These are phyloP conservation scores for Kwoniella botswanensis DNA, from an alignment of 768 basidiomycete species.

Conservation along the genomic window DNA sequence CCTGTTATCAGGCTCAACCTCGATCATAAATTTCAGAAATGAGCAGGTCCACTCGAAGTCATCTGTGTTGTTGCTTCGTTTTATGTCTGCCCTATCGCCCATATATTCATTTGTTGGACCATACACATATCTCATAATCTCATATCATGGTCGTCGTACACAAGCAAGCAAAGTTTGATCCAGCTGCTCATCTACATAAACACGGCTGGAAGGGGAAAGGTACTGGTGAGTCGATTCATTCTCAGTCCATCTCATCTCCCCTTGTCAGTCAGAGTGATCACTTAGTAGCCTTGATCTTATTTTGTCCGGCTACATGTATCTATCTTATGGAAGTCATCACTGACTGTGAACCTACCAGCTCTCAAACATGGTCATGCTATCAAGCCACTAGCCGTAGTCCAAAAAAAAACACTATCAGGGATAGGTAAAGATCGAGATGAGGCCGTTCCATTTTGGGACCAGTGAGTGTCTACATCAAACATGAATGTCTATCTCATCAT, in stretches of 20 bases:
- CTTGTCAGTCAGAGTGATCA: no score
- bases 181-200: slow-evolving; percentile 65
- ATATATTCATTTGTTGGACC: no score
- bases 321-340: no score
- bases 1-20: slow-evolving; percentile 21
- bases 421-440: slow-evolving; percentile 93
- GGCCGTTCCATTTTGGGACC: slow-evolving; percentile 97
- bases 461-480: slow-evolving; percentile 65
- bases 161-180: slow-evolving; percentile 46
- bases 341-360: slow-evolving; percentile 57
- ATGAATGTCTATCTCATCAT: background rate
- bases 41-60: slow-evolving; percentile 2
- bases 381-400: slow-evolving; percentile 75
- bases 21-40: slow-evolving; percentile 16
- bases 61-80: background rate
- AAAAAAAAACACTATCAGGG: slow-evolving; percentile 83
- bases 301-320: no score
- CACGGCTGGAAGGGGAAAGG: slow-evolving; percentile 92
- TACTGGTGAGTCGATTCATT: slow-evolving; percentile 56
- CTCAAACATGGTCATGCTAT: slow-evolving; percentile 81
- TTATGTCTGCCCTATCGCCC: no score
- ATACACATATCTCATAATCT: no score
- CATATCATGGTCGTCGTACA: slow-evolving; percentile 9
- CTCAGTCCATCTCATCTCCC: background rate
- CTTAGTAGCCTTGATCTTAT: no score